Conservation (phyloP, 2,329 filamentous ascomycete species). For the Sporothrix curviconia region DNA sequence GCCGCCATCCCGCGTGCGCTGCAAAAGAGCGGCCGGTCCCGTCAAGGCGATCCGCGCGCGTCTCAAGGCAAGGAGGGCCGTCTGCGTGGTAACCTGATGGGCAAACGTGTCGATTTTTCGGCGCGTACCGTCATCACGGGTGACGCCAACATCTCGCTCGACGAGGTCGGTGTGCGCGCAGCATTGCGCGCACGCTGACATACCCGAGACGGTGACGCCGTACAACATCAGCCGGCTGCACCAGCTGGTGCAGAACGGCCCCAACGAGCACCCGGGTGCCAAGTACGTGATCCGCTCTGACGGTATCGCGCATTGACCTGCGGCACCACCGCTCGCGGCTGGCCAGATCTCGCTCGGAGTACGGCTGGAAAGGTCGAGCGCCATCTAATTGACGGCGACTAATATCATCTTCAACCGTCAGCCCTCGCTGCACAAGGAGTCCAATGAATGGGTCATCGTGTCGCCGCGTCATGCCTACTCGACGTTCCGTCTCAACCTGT, state of each 20-base stretch:
- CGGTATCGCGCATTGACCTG: constrained; percentile 88
- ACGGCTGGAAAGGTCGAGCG: constrained; percentile 99
- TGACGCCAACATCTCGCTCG: constrained; percentile 90
- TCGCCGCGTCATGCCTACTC: constrained; percentile 98
- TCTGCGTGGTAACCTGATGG: constrained; percentile 97
- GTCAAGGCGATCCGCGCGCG: constrained; percentile 95
- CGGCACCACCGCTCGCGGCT: constrained; percentile 84
- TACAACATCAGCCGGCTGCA: constrained; percentile 96
- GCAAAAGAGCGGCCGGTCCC: constrained; percentile 92
- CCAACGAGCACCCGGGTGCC: constrained; percentile 89
- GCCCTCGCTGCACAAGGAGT: constrained; percentile 97
- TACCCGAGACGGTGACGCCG: constrained; percentile 94
- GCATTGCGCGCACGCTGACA: constrained; percentile 85
- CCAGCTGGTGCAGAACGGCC: constrained; percentile 83
- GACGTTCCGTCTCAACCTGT: constrained; percentile 94
- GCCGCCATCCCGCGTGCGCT: constrained; percentile 89
- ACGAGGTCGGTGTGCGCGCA: constrained; percentile 93
- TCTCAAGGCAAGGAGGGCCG: constrained; percentile 97
- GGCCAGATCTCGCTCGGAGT: constrained; percentile 81
- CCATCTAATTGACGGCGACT: constrained; percentile 91
- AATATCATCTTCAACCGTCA: constrained; percentile 99
- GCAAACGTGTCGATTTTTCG: constrained; percentile 98
- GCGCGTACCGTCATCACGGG: constrained; percentile 99
- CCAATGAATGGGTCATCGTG: constrained; percentile 99
- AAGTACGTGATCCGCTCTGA: constrained; percentile 94